These are phyloP conservation scores for Hypoxylon fuscum DNA, from an alignment of 495 filamentous ascomycete genomes.

Conservation along the genomic window DNA sequence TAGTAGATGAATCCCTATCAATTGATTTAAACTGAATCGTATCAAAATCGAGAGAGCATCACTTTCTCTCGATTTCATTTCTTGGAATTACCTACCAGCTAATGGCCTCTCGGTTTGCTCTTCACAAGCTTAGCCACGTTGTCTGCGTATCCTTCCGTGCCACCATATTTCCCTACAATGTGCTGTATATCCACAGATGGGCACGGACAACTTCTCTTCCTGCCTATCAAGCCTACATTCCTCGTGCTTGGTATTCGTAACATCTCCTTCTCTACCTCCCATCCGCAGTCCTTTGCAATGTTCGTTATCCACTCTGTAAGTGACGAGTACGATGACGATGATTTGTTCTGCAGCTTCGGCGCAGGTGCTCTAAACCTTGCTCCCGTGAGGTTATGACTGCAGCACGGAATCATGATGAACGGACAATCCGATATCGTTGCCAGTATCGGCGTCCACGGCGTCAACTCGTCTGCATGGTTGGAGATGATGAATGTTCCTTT, in stretches of 20 bases:
- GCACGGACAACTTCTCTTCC: slow-evolving; percentile 43
- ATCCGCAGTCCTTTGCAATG: slow-evolving; percentile 76
- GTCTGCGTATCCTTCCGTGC: slow-evolving; percentile 63
- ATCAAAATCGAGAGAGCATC: too few relatives aligned
- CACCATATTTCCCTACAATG: slow-evolving; percentile 61
- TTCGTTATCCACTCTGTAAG: slow-evolving; percentile 74
- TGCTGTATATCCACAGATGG: slow-evolving; percentile 44
- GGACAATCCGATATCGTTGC: slow-evolving; percentile 76
- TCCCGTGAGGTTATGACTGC: slow-evolving; percentile 86
- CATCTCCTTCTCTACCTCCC: slow-evolving; percentile 78
- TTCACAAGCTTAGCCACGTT: slow-evolving; percentile 62
- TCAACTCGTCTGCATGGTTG: slow-evolving; percentile 96
- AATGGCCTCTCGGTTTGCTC: slow-evolving; percentile 49
- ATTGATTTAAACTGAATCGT: too few relatives aligned
- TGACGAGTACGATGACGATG: slow-evolving; percentile 72
- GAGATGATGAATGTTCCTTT: slow-evolving; percentile 89
- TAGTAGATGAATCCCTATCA: too few relatives aligned
- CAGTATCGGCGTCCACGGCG: slow-evolving; percentile 92
- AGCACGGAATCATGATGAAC: slow-evolving; percentile 94
- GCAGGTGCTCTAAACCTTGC: slow-evolving; percentile 74
- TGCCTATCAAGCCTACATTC: slow-evolving; percentile 81
- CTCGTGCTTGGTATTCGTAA: slow-evolving; percentile 89
- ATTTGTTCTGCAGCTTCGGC: slow-evolving; percentile 60
- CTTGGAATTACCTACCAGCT: too few relatives aligned
- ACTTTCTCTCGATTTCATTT: too few relatives aligned